These are phyloP conservation scores for Colletotrichum viniferum DNA, from an alignment of 2,329 filamentous ascomycete genomes.

Conservation along the genomic window DNA sequence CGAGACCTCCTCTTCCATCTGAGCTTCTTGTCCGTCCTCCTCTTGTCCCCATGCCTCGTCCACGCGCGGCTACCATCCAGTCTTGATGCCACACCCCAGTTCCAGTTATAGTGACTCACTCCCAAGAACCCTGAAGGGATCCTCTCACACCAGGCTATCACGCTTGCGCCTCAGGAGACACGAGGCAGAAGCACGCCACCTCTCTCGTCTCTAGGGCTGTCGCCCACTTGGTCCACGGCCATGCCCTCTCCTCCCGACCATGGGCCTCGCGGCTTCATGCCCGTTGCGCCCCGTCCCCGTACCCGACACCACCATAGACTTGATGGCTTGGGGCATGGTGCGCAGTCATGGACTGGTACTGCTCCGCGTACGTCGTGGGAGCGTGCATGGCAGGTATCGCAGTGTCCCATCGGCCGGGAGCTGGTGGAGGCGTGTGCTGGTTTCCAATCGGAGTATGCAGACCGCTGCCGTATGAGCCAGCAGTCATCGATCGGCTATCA, in stretches of 20 bases:
- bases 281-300: constrained; percentile 46
- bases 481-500: constrained; percentile 35
- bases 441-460: constrained; percentile 41
- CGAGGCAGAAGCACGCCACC: constrained; percentile 15
- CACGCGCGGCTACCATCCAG: constrained; percentile 2
- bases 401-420: constrained; percentile 40
- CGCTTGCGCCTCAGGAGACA: constrained; percentile 4
- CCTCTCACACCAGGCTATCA: background rate
- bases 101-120: constrained; percentile 2
- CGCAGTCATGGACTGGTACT: constrained; percentile 41
- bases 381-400: constrained; percentile 26
- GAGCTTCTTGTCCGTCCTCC: background rate
- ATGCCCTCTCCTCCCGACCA: background rate
- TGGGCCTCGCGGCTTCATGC: constrained; percentile 34
- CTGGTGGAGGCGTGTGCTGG: constrained; percentile 22
- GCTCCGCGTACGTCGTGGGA: constrained; percentile 41
- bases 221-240: background rate
- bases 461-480: constrained; percentile 43
- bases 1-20: background rate
- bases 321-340: constrained; percentile 37
- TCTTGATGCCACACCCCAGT: background rate
- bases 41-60: constrained; percentile 12
- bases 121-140: background rate
- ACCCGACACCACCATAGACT: constrained; percentile 48
- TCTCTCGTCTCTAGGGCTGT: background rate